A percentile compares a stretch with the other conserved stretches of the same genome.
Evolutionary conservation across 2,329 filamentous ascomycete species (phyloP).

Genomic region (Aaosphaeria pasadenensis): DNA sequence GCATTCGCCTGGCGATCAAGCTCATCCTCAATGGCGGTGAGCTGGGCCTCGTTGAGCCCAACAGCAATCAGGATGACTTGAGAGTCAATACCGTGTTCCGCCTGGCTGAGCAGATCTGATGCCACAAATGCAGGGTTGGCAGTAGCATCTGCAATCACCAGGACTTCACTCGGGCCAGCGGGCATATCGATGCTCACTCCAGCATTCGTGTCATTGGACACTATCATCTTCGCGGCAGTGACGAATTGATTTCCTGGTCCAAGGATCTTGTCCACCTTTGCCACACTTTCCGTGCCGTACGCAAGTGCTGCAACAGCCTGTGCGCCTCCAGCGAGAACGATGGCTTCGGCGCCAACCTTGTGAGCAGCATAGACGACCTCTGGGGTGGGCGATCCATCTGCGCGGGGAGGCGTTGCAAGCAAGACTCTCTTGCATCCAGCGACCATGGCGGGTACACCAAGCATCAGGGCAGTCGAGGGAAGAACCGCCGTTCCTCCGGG

Average conservation of each 20-base stretch:
- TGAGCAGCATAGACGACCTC: constrained; percentile 97
- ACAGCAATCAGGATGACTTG: constrained; percentile 91
- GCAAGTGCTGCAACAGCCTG: constrained; percentile 96
- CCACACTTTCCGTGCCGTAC: constrained; percentile 91
- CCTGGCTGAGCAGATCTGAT: constrained; percentile 89
- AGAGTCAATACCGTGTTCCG: constrained; percentile 93
- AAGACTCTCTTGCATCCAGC: constrained; percentile 95
- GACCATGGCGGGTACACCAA: constrained; percentile 96
- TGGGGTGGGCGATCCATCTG: constrained; percentile 87
- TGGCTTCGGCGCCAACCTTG: constrained; percentile 93
- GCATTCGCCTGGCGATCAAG: constrained; percentile 83
- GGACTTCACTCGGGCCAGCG: constrained; percentile 90
- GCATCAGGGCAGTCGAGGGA: constrained; percentile 94
- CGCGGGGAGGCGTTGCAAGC: constrained; percentile 82
- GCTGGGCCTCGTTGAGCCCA: constrained; percentile 67
- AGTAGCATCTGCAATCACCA: constrained; percentile 88
- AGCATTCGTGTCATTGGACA: constrained; percentile 94
- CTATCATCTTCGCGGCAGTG: constrained; percentile 96
- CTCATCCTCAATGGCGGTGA: constrained; percentile 85
- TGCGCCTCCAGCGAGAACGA: constrained; percentile 91
- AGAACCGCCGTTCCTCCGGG: constrained; percentile 96
- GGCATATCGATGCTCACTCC: constrained; percentile 98
- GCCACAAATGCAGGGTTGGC: constrained; percentile 94
- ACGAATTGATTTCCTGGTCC: constrained; percentile 98
- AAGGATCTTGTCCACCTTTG: constrained; percentile 97